Conservation (phyloP, 2,329 filamentous ascomycete species). For the Aspergillus neotritici region DNA sequence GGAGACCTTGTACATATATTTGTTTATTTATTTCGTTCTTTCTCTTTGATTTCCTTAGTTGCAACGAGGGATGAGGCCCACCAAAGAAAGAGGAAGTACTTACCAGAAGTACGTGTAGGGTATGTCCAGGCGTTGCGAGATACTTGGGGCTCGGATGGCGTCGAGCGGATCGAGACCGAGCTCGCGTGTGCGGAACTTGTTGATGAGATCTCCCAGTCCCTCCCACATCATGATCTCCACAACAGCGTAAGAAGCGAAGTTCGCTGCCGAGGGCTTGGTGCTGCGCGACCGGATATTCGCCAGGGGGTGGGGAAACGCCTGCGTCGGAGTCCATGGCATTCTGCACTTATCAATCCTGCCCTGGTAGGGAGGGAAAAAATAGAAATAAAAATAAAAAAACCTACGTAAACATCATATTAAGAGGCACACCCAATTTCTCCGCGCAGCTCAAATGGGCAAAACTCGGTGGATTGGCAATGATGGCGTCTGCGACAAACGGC, state of each 20-base stretch:
- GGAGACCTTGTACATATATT: constrained; percentile 50
- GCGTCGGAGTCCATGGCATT: constrained; percentile 86
- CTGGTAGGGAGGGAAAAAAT: no score
- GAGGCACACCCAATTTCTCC: constrained; percentile 68
- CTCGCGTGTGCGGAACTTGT: constrained; percentile 70
- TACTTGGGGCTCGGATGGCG: constrained; percentile 73
- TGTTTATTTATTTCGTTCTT: constrained; percentile 6
- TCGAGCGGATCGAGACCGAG: constrained; percentile 73
- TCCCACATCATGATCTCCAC: constrained; percentile 94
- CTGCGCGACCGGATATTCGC: constrained; percentile 74
- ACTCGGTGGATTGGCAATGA: constrained; percentile 76
- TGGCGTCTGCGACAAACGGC: constrained; percentile 82
- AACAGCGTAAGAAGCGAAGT: constrained; percentile 75
- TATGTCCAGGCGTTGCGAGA: constrained; percentile 68
- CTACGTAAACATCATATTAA: constrained; percentile 85
- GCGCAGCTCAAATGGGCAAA: constrained; percentile 77
- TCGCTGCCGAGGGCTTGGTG: constrained; percentile 69
- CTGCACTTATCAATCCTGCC: constrained; percentile 28
- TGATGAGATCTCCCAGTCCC: constrained; percentile 84
- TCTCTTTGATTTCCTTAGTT: no score
- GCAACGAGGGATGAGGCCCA: not conserved
- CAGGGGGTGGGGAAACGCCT: constrained; percentile 78
- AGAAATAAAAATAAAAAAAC: constrained; percentile 31
- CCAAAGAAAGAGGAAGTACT: not conserved
- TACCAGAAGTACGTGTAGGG: constrained; percentile 89